Base-by-base conservation (phyloP, 257 asterid genomes). In the Gentiana dahurica region DNA sequence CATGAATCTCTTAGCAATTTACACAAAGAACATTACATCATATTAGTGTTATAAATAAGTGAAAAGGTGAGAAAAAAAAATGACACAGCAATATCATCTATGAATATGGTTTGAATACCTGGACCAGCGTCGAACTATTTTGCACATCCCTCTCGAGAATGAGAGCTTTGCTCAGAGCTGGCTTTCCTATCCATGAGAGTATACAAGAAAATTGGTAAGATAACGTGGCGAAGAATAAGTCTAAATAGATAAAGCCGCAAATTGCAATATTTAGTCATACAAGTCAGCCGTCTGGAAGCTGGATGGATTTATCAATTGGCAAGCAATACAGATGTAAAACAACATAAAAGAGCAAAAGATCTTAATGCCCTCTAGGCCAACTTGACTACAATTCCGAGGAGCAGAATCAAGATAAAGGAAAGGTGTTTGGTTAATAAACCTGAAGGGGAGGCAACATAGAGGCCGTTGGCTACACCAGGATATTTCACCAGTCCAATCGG, bases 401-500 rank as follows among this genome's bases (percentile, higher is more conserved):
- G 9, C 46, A 41, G 46, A 41, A 10, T 10, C 8, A 53, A 7
- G 33, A 45, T n/a, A 24, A 46, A 7, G 60, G 57, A 37, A 24
- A 45, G 24, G 52, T 24, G 54, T 47, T 12, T 34, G 32, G 11
- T 32, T 33, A 64, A 45, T 35, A 67, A 75, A 91, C 95, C 98
- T 79, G 93, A 85, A 61, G 82, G 70, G 65, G 90, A 81, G 73
- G 98, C 98, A 65, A 88, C 95, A 81, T 91, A 83, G 73, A 91
- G 68, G 63, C 98, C 98, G 64, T 80, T 81, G 49, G 98, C 89
- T 53, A 91, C 95, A 53, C 98, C 98, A 60, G 98, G 84, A 78
- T 91, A 91, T 71, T 72, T 82, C 38, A 83, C 82, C 65, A 75
- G 71, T 65, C 98, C 98, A 78, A 91, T 91, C 62, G 98, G 95